Base-by-base conservation (phyloP, 2,329 filamentous ascomycete species). In the Blastomyces emzantsi region DNA sequence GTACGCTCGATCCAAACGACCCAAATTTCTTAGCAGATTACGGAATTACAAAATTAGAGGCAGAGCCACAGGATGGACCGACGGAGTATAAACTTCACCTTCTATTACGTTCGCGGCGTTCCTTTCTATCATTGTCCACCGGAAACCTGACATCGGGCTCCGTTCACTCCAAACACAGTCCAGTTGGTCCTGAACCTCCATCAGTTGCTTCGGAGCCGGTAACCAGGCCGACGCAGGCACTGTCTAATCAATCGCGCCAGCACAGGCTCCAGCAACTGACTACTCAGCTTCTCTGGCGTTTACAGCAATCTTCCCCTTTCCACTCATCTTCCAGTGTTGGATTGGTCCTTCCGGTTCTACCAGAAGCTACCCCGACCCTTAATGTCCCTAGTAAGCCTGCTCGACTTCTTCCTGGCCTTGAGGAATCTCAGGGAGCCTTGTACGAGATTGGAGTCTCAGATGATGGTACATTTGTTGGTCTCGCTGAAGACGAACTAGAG, bases 391-490 rank as follows among this genome's bases (percentile, higher is more conserved):
- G 79, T 30, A 80, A 81, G 67, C 82, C 83, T 8, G 78, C 79
- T 52, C 82, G 80, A 60, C 76, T 87, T 41, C 75, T 86, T 15
- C 83, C 92, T 1, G 92, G 94, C 0, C 79, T 99, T 9, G 93
- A 97, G 73, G 92, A 96, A 73, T 97, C 92, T 19, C 88, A 90
- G 68, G 94, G 94, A 5, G 94, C 94, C 0, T 77, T 97, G 60
- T 99, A 99, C 70, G 93, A 99, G 75, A 96, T 99, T 74, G 94
- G 94, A 0, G 92, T 99, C 11, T 89, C 92, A 36, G 94, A 99
- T 74, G 92, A 97, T 77, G 94, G 94, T 8, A 91, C 89, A 0
- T 86, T 99, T 64, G 85, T 96, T 52, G 94, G 94, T 0, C 80
- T 99, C 57, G 90, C 90, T 1, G 86, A 90, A 67, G 92, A 97